Evolutionary conservation across 2,329 filamentous ascomycete species (phyloP).

Genomic region (Talaromyces sp.): DNA sequence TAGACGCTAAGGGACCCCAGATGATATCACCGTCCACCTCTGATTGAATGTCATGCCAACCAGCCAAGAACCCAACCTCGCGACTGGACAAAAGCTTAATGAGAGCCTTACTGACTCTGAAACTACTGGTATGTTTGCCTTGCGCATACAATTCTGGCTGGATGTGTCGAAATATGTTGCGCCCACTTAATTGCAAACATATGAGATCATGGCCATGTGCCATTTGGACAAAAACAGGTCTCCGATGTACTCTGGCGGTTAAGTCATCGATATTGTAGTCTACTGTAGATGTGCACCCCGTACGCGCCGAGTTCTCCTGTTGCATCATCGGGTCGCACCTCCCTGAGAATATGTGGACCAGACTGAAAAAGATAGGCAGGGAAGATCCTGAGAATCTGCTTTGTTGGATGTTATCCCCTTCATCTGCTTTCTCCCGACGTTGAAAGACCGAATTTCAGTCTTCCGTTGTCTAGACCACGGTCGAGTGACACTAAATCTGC

Average conservation of each 20-base stretch:
- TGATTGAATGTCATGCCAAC: not conserved
- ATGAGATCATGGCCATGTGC: constrained; percentile 1
- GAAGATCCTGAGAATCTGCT: too few species aligned
- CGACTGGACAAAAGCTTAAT: not conserved
- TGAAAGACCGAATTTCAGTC: too few species aligned
- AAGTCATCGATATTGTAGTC: constrained; percentile 1
- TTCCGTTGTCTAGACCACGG: not conserved
- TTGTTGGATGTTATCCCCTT: not conserved
- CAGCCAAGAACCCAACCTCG: not conserved
- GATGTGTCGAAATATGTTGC: too few species aligned
- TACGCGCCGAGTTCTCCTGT: not conserved
- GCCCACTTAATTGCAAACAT: too few species aligned
- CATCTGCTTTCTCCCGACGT: not conserved
- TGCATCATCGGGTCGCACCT: constrained; percentile 5
- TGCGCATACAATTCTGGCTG: too few species aligned
- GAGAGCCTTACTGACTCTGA: too few species aligned
- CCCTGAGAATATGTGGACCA: not conserved
- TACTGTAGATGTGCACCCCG: not conserved
- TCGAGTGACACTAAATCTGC: not conserved
- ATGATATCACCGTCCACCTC: constrained; percentile 1
- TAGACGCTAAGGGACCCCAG: not conserved
- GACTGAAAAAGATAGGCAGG: too few species aligned
- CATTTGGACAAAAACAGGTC: not conserved
- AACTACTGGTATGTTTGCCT: too few species aligned
- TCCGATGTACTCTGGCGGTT: not conserved